Conservation (phyloP, 352 stramenopile species). For the Globisporangium uncinulatum region DNA sequence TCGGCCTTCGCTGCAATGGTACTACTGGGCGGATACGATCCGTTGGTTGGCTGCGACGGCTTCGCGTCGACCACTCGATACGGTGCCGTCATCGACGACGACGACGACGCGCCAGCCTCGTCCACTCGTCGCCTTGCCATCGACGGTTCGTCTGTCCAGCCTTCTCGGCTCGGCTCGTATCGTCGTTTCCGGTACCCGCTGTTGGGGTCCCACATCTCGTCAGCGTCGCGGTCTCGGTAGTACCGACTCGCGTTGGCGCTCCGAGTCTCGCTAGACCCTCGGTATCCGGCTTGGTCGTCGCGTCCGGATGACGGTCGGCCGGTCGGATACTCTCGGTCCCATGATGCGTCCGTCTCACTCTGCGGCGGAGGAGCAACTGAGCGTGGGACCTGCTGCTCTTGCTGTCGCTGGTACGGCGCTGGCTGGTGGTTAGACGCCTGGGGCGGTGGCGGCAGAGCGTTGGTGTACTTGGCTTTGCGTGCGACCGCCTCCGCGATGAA, state of each 20-base stretch:
- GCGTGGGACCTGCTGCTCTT: not conserved
- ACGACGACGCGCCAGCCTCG: not conserved
- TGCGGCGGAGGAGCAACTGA: not conserved
- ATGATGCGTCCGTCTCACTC: not conserved
- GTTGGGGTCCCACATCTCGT: not conserved
- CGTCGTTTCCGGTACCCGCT: slow-evolving; percentile 10
- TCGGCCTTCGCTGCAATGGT: not conserved
- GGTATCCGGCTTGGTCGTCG: not conserved
- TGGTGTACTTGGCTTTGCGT: slow-evolving; percentile 12
- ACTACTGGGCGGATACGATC: not conserved
- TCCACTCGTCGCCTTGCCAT: not conserved
- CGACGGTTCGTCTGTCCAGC: slow-evolving; percentile 1
- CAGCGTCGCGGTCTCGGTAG: not conserved
- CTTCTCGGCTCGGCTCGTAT: slow-evolving; percentile 14
- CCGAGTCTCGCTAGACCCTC: slow-evolving; percentile 1
- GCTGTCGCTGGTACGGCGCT: not conserved
- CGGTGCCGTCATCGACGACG: not conserved
- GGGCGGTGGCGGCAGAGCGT: not conserved
- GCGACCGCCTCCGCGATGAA: slow-evolving; percentile 35
- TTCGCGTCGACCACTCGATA: not conserved
- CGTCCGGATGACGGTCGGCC: not conserved
- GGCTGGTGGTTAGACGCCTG: not conserved
- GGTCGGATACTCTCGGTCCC: not conserved
- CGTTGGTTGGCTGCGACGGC: not conserved
- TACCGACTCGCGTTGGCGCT: slow-evolving; percentile 1